phyloP scores from a whole-genome alignment of 331 rosid species.

The Telfairia occidentalis region DNA sequence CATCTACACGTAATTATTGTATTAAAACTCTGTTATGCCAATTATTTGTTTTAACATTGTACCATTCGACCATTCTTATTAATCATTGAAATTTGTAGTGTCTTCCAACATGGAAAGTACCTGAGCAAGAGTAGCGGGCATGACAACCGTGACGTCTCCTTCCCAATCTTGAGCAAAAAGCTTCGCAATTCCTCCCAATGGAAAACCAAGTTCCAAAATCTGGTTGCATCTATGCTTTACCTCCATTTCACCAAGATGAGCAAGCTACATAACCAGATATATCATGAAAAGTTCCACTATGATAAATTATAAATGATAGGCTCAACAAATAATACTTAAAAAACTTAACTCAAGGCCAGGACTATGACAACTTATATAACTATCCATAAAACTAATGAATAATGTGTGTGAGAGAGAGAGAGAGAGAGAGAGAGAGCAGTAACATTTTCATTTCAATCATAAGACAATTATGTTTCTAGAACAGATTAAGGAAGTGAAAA shows the following conservation, averaged over 20 bases:
- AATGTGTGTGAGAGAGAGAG: background rate
- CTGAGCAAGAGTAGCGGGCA: constrained; percentile 99
- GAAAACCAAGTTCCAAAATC: constrained; percentile 79
- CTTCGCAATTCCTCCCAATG: constrained; percentile 80
- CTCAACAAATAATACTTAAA: background rate
- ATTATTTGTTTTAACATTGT: background rate
- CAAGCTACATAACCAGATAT: constrained; percentile 47
- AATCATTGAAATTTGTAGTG: background rate
- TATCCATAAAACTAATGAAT: background rate
- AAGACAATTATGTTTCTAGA: background rate
- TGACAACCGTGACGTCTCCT: constrained; percentile 90
- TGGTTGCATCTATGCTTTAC: constrained; percentile 91
- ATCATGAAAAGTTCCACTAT: background rate
- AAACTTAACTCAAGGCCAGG: background rate
- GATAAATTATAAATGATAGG: background rate
- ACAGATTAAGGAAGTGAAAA: background rate
- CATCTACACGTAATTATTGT: background rate
- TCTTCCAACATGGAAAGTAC: constrained; percentile 20
- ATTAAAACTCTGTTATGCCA: background rate
- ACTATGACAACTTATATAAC: background rate
- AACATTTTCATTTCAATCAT: too few relatives aligned
- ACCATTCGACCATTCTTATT: background rate
- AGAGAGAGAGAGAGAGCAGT: too few relatives aligned
- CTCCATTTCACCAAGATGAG: constrained; percentile 92
- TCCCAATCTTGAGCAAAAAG: constrained; percentile 99